Percentiles rank a stretch among this genome's conserved stretches.
Conservation (phyloP, 2,329 filamentous ascomycete genomes). For the Zasmidium cellare region DNA sequence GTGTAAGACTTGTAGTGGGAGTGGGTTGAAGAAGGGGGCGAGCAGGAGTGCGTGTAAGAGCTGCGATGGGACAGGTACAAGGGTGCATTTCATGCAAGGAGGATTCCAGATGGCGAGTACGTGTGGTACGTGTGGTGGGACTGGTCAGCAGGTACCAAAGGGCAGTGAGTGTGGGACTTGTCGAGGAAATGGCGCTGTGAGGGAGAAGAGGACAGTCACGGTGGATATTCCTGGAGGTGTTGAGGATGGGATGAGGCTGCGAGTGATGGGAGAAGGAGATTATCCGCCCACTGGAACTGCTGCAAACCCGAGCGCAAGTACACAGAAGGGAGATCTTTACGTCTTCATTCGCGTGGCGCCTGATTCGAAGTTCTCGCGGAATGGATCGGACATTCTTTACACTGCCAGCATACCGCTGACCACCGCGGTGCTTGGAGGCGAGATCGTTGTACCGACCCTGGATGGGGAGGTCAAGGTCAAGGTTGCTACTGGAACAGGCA, state of each 20-base stretch:
- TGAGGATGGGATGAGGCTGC: slow-evolving; percentile 91
- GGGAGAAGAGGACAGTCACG: slow-evolving; percentile 78
- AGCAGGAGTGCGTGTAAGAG: slow-evolving; percentile 71
- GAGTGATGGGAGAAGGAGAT: slow-evolving; percentile 84
- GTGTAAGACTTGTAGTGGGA: slow-evolving; percentile 81
- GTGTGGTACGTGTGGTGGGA: slow-evolving; percentile 77
- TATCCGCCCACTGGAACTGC: slow-evolving; percentile 74
- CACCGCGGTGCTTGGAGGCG: slow-evolving; percentile 87
- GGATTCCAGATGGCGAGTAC: slow-evolving; percentile 96
- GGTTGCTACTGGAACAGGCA: slow-evolving; percentile 86
- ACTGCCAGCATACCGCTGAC: slow-evolving; percentile 89
- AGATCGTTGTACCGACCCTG: slow-evolving; percentile 84
- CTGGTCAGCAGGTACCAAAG: slow-evolving; percentile 71
- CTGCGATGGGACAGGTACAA: slow-evolving; percentile 83
- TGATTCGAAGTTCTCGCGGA: slow-evolving; percentile 84
- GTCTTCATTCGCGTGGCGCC: slow-evolving; percentile 87
- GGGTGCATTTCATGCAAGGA: slow-evolving; percentile 85
- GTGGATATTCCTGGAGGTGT: slow-evolving; percentile 94
- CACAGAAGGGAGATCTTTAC: slow-evolving; percentile 83
- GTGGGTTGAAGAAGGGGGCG: slow-evolving; percentile 78
- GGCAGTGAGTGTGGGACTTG: slow-evolving; percentile 81
- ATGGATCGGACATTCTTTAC: slow-evolving; percentile 87
- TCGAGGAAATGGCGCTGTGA: slow-evolving; percentile 76
- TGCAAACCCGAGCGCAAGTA: slow-evolving; percentile 61
- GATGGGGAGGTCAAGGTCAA: slow-evolving; percentile 89